These are phyloP conservation scores for Turnera subulata DNA, from an alignment of 345 rosid species.

Conservation along the genomic window DNA sequence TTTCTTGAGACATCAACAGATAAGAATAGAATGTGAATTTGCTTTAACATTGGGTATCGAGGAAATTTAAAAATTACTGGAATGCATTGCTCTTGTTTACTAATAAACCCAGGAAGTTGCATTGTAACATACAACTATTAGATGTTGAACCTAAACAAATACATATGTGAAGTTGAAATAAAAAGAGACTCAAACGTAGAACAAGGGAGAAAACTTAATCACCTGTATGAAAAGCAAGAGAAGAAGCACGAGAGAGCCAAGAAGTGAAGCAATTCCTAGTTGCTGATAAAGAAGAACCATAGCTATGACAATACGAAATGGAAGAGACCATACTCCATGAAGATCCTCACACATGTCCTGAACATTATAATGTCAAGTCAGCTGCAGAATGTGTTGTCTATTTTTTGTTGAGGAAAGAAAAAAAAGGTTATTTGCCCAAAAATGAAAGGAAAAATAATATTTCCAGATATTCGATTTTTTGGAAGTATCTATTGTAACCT, in stretches of 20 bases:
- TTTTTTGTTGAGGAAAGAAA: background rate
- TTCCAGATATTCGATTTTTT: too few relatives aligned
- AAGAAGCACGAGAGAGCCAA: conserved; percentile 18
- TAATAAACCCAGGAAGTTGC: too few relatives aligned
- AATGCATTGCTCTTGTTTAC: too few relatives aligned
- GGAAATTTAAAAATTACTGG: too few relatives aligned
- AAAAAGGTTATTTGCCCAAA: too few relatives aligned
- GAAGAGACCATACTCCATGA: conserved; percentile 30
- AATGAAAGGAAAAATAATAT: too few relatives aligned
- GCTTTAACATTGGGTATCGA: too few relatives aligned
- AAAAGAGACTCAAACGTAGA: background rate
- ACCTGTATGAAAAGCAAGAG: conserved; percentile 27
- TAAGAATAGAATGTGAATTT: too few relatives aligned
- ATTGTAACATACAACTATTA: too few relatives aligned
- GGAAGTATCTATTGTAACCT: too few relatives aligned
- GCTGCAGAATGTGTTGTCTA: too few relatives aligned
- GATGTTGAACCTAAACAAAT: background rate
- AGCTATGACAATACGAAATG: conserved; percentile 27
- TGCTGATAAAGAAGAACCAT: conserved; percentile 34
- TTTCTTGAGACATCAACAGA: too few relatives aligned
- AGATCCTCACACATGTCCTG: conserved; percentile 30
- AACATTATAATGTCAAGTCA: background rate
- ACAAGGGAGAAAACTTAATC: background rate
- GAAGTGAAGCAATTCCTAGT: conserved; percentile 30
- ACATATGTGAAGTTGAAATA: background rate